Evolutionary conservation across 2,329 filamentous ascomycete species (phyloP).

Genomic region (Elsinoe necatrix): DNA sequence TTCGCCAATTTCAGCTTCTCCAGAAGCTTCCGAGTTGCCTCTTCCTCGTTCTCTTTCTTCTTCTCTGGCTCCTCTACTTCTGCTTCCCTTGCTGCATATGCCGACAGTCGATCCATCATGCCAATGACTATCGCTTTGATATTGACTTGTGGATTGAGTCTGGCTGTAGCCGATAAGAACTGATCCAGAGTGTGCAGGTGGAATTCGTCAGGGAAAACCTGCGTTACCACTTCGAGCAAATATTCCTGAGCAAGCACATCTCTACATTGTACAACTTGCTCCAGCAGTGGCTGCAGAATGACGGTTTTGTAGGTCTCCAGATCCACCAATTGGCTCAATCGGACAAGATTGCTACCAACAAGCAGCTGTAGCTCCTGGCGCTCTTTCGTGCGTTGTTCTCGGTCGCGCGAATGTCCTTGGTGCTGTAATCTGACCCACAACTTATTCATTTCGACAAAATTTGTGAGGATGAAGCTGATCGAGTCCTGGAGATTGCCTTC

Average conservation of each 20-base stretch:
- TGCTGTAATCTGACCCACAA: constrained; percentile 96
- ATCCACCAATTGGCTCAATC: constrained; percentile 90
- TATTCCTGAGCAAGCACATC: constrained; percentile 97
- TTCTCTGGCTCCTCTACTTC: constrained; percentile 62
- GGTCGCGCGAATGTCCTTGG: constrained; percentile 90
- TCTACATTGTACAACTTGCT: constrained; percentile 95
- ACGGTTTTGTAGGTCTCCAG: constrained; percentile 86
- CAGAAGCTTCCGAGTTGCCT: constrained; percentile 68
- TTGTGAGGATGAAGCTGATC: constrained; percentile 95
- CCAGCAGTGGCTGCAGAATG: constrained; percentile 79
- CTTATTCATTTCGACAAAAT: constrained; percentile 99
- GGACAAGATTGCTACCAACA: constrained; percentile 92
- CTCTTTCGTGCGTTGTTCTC: constrained; percentile 88
- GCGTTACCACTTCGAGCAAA: constrained; percentile 92
- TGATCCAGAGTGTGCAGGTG: constrained; percentile 95
- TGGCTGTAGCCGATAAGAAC: constrained; percentile 83
- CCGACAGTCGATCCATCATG: constrained; percentile 89
- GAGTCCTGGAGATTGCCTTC: constrained; percentile 95
- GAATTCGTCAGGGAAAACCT: constrained; percentile 97
- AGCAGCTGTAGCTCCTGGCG: constrained; percentile 90
- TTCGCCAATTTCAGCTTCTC: constrained; percentile 67
- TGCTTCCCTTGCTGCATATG: constrained; percentile 86
- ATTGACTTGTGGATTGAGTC: constrained; percentile 92
- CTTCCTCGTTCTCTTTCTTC: constrained; percentile 69
- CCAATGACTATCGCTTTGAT: constrained; percentile 97